Base-by-base conservation (phyloP, 768 basidiomycete species). In the Lanmaoa pseudosensibilis region DNA sequence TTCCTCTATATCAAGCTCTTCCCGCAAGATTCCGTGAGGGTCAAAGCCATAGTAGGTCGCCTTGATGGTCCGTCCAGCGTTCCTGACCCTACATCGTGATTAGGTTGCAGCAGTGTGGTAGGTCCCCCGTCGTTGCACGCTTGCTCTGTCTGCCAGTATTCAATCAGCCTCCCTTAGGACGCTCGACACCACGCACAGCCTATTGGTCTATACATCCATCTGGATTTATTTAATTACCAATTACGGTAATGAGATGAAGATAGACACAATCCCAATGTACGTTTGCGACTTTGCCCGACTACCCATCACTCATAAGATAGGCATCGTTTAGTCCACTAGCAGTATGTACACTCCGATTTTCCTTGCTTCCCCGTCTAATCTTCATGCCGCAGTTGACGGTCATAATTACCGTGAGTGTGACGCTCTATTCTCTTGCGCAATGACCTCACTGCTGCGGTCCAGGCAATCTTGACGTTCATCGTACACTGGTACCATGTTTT, bases 201-300 rank as follows among this genome's bases (percentile, higher is more conserved):
- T 71, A 10, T 67, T 80, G 57, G 72, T 81, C 39, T 73, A 70
- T 46, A 52, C 66, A 21, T 73, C 78, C 1, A 62, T 80, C 39
- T 78, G 78, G 75, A 71, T 71, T 13, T 78, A 77, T 55, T 62
- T 83, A 3, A 78, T 84, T 52, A 50, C 55, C 0, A 65, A 77
- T 56, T 83, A 74, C 40, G 82, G 82, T 0, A 57, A 77, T 9
- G 50, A 51, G 4, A 46, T 52, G 2, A 70, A 66, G 32, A 76
- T 80, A 36, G 77, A 82, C 54, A 65, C 52, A 16, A 78, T 83
- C 46, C 76, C 80, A 16, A 74, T 75, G 83, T 82, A 56, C 19
- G 58, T 55, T 23, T 43, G 19, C 39, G 7, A 46, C 30, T 52
- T 39, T 46, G 0, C 2, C 18, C 5, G n/a, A 32, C 11, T 23